phyloP scores from a whole-genome alignment of 106 monocot species.

The Xerophyta viscosa region DNA sequence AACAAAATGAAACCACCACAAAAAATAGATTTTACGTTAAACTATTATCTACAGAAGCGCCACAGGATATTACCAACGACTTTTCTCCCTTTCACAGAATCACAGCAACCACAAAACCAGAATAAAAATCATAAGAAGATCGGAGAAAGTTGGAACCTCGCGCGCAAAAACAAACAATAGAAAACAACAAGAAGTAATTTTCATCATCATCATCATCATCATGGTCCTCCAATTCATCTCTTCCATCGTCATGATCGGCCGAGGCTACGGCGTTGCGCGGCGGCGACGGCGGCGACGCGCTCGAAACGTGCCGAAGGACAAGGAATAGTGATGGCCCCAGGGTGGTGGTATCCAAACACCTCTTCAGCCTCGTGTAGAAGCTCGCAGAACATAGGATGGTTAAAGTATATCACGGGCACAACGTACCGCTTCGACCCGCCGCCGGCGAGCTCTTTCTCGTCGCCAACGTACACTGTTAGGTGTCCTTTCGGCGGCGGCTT shows the following conservation, averaged over 20 bases:
- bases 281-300: slow-evolving; percentile 29
- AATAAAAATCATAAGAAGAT: too few species aligned
- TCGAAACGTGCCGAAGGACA: slow-evolving; percentile 47
- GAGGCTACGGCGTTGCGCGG: slow-evolving; percentile 7
- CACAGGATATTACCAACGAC: too few species aligned
- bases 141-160: too few species aligned
- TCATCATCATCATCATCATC: too few species aligned
- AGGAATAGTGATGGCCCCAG: slow-evolving; percentile 67
- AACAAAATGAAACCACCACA: too few species aligned
- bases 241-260: background rate
- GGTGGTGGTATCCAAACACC: slow-evolving; percentile 51
- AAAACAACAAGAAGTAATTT: too few species aligned
- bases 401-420: slow-evolving; percentile 67
- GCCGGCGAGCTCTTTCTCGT: slow-evolving; percentile 3
- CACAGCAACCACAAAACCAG: too few species aligned
- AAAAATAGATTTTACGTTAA: too few species aligned
- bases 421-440: slow-evolving; percentile 22
- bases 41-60: too few species aligned
- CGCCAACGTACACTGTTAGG: slow-evolving; percentile 51
- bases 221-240: too few species aligned
- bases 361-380: slow-evolving; percentile 53
- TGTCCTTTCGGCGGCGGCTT: slow-evolving; percentile 48
- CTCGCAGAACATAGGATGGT: slow-evolving; percentile 71
- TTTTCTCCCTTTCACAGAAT: too few species aligned
- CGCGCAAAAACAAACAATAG: too few species aligned